These are phyloP conservation scores for Malassezia restricta DNA, from an alignment of 1,284 basidiomycete species.

Conservation along the genomic window DNA sequence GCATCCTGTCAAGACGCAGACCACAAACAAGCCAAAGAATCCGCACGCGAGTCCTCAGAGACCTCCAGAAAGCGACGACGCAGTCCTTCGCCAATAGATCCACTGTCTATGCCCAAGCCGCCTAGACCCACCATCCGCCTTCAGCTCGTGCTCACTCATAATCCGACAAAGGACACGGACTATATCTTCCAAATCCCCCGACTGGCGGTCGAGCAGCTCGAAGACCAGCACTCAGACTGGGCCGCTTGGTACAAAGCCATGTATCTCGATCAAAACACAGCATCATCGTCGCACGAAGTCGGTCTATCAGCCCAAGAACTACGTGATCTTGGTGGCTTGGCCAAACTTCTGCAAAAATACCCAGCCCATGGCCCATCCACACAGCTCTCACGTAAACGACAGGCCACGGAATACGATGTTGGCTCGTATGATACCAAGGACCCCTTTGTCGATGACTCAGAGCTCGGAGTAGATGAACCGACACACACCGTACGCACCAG, in stretches of 20 bases:
- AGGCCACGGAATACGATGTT: conserved; percentile 28
- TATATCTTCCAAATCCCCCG: conserved; percentile 38
- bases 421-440: conserved; percentile 70
- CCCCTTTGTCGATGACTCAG: conserved; percentile 94
- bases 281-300: conserved; percentile 13
- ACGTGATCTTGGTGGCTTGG: conserved; percentile 25
- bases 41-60: too few relatives aligned
- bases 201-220: conserved; percentile 26
- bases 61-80: conserved; percentile 3
- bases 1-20: too few relatives aligned
- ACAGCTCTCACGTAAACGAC: conserved; percentile 21
- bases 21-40: too few relatives aligned
- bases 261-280: conserved; percentile 14
- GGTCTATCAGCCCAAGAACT: conserved; percentile 17
- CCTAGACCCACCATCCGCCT: conserved; percentile 21
- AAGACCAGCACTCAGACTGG: conserved; percentile 25
- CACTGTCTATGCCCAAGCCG: conserved; percentile 7
- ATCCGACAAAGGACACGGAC: conserved; percentile 14
- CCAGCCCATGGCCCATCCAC: conserved; percentile 13
- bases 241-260: conserved; percentile 32
- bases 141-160: neutral
- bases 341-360: conserved; percentile 29
- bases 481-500: conserved; percentile 84
- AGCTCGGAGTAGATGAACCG: conserved; percentile 75
- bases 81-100: conserved; percentile 2